A percentile compares a stretch with the other conserved stretches of the same genome.
Evolutionary conservation across 2,329 filamentous ascomycete genomes (phyloP).

Genomic region (Talaromyces sp.): DNA sequence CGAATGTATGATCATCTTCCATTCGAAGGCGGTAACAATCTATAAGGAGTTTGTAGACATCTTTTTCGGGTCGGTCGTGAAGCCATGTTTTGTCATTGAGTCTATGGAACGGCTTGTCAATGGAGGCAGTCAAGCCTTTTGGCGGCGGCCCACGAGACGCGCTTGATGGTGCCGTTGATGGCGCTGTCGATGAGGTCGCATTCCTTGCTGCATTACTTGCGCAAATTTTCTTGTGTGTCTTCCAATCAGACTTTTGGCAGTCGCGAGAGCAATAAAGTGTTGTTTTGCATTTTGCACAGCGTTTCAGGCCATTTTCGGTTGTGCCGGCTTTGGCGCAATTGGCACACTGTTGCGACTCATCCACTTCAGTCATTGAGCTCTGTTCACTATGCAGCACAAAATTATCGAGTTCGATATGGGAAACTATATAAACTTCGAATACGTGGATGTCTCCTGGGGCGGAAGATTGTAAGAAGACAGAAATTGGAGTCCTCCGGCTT

Average conservation of each 20-base stretch:
- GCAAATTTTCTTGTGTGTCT: slow-evolving; percentile 48
- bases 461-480: neutral
- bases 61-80: slow-evolving; percentile 42
- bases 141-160: neutral
- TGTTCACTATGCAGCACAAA: too few relatives aligned
- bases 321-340: neutral
- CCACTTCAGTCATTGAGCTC: neutral
- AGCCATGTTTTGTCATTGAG: slow-evolving; percentile 32
- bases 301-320: slow-evolving; percentile 16
- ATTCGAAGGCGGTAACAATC: slow-evolving; percentile 50
- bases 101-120: neutral
- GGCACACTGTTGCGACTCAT: neutral
- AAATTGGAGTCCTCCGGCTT: neutral
- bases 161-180: neutral
- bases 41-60: slow-evolving; percentile 47
- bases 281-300: slow-evolving; percentile 49
- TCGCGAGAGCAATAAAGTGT: slow-evolving; percentile 51
- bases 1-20: neutral
- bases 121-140: neutral
- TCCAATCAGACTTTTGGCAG: slow-evolving; percentile 54
- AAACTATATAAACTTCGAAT: neutral
- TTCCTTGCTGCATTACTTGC: slow-evolving; percentile 22
- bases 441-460: neutral
- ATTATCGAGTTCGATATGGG: neutral
- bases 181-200: neutral